Percentiles rank a stretch among this genome's conserved stretches.
Evolutionary conservation across 345 rosid species (phyloP).

Genomic region (Eucalyptus brandiana): DNA sequence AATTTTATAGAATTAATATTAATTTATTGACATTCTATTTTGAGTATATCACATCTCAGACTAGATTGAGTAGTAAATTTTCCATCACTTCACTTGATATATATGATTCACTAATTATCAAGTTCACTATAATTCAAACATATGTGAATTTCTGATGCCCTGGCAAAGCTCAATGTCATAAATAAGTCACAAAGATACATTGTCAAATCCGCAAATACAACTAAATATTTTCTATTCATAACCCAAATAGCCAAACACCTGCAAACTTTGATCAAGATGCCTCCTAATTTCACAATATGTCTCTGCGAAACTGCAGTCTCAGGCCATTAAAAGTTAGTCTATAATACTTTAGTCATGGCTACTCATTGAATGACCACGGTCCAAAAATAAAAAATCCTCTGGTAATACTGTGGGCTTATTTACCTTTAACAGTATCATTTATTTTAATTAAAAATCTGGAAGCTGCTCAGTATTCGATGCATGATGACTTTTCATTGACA

Average conservation of each 20-base stretch:
- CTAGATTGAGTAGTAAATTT: background rate
- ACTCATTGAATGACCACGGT: background rate
- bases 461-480: background rate
- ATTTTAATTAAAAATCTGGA: background rate
- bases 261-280: background rate
- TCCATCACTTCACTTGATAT: background rate
- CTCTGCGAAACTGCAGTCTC: background rate
- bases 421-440: background rate
- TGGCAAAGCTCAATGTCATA: background rate
- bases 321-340: background rate
- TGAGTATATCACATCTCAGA: background rate
- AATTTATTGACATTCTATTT: background rate
- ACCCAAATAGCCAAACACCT: background rate
- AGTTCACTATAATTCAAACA: background rate
- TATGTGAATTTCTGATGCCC: background rate
- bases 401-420: background rate
- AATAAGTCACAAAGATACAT: background rate
- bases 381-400: background rate
- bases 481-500: background rate
- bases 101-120: background rate
- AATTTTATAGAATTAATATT: background rate
- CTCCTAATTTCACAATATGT: background rate
- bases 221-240: background rate
- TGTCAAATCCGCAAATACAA: background rate
- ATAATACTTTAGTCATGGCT: background rate